phyloP scores from a whole-genome alignment of 441 rosid species.

The Raphanus hybrid region DNA sequence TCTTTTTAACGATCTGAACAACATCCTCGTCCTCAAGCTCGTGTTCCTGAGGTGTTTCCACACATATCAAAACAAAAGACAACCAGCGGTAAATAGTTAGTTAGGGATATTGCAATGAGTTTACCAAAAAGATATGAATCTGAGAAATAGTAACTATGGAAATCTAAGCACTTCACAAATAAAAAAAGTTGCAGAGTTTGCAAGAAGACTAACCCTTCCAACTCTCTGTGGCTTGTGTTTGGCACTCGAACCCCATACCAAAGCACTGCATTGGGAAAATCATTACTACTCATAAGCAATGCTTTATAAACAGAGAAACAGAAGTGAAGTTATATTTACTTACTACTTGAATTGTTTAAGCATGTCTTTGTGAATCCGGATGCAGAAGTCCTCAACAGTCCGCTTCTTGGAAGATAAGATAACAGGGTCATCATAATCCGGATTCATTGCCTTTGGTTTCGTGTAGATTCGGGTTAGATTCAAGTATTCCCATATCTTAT shows the following conservation, averaged over 20 bases:
- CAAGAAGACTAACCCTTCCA: slow-evolving; percentile 74
- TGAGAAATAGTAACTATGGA: not conserved
- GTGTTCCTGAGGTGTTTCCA: slow-evolving; percentile 67
- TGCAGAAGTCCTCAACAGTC: slow-evolving; percentile 90
- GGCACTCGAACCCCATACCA: slow-evolving; percentile 97
- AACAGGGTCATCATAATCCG: slow-evolving; percentile 97
- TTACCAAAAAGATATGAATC: not conserved
- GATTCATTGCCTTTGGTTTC: slow-evolving; percentile 96
- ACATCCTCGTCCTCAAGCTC: slow-evolving; percentile 99
- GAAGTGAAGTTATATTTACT: slow-evolving; percentile 44
- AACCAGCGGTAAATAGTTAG: not conserved
- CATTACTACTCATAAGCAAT: slow-evolving; percentile 1
- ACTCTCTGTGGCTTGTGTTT: slow-evolving; percentile 99
- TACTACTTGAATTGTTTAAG: slow-evolving; percentile 90
- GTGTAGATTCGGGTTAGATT: slow-evolving; percentile 89
- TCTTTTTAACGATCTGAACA: slow-evolving; percentile 91
- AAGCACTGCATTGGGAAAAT: slow-evolving; percentile 58
- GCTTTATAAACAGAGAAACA: slow-evolving; percentile 12
- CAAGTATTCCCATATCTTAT: slow-evolving; percentile 95
- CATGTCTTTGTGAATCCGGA: slow-evolving; percentile 94
- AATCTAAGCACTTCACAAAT: not conserved
- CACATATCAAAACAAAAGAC: not conserved
- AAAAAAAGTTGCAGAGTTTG: not conserved
- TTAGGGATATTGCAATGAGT: slow-evolving; percentile 11
- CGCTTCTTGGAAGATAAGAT: slow-evolving; percentile 85